phyloP scores from a whole-genome alignment of 2,329 filamentous ascomycete species.

The Podosphaera fusca region DNA sequence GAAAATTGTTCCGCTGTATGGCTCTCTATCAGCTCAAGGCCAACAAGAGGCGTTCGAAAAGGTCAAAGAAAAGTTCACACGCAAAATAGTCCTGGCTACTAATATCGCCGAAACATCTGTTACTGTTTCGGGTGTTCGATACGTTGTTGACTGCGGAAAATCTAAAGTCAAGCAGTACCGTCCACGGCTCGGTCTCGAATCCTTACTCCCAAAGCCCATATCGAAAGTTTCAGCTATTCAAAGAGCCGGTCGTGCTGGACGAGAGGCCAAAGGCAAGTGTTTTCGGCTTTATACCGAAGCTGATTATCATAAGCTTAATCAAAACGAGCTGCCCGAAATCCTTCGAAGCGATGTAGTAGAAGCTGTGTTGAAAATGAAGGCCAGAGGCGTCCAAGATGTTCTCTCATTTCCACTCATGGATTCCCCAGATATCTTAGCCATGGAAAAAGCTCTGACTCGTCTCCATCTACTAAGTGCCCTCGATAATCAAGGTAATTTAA shows the following conservation, averaged over 20 bases:
- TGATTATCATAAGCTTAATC: constrained; percentile 44
- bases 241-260: constrained; percentile 71
- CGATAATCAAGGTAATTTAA: constrained; percentile 49
- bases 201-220: constrained; percentile 70
- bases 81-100: constrained; percentile 79
- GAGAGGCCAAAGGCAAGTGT: constrained; percentile 79
- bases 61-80: constrained; percentile 43
- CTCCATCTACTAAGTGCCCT: constrained; percentile 61
- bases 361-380: constrained; percentile 80
- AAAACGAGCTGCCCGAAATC: constrained; percentile 69
- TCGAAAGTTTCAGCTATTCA: constrained; percentile 88
- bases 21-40: constrained; percentile 64
- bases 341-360: constrained; percentile 71
- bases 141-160: constrained; percentile 81
- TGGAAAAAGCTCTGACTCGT: constrained; percentile 63
- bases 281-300: constrained; percentile 71
- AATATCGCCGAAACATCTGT: constrained; percentile 99
- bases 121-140: constrained; percentile 78
- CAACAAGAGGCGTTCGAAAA: constrained; percentile 74
- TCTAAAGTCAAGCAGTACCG: constrained; percentile 87
- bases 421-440: constrained; percentile 48
- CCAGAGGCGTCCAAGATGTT: constrained; percentile 63
- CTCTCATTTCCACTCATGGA: constrained; percentile 70
- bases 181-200: constrained; percentile 65
- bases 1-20: constrained; percentile 60